phyloP scores from a whole-genome alignment of 75 land plant species.

The Picea glauca region DNA sequence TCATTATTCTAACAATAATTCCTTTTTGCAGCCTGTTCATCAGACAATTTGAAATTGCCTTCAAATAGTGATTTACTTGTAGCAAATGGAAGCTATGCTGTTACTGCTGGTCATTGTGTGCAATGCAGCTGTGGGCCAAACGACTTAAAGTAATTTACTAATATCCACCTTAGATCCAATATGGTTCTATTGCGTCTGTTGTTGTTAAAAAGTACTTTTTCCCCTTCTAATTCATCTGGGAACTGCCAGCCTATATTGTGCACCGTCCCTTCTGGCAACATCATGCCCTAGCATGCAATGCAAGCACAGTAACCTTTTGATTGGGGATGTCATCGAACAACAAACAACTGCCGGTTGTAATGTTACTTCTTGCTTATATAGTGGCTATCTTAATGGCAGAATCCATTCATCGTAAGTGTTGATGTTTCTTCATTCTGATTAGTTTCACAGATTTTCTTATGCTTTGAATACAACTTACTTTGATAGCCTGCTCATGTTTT shows the following conservation, averaged over 20 bases:
- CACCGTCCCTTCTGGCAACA: slow-evolving; percentile 45
- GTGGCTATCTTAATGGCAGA: slow-evolving; percentile 55
- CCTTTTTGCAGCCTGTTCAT: slow-evolving; percentile 59
- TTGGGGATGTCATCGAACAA: slow-evolving; percentile 52
- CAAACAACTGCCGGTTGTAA: slow-evolving; percentile 59
- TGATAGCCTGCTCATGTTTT: slow-evolving; percentile 4
- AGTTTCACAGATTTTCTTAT: background rate
- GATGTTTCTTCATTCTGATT: background rate
- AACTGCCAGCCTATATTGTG: slow-evolving; percentile 59
- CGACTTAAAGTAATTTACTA: slow-evolving; percentile 40
- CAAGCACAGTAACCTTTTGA: slow-evolving; percentile 50
- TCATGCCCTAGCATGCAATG: slow-evolving; percentile 85
- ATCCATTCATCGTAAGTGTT: slow-evolving; percentile 40
- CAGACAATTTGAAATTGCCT: slow-evolving; percentile 41
- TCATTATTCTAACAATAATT: background rate
- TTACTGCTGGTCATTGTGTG: slow-evolving; percentile 71
- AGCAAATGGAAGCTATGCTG: slow-evolving; percentile 75
- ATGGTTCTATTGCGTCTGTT: background rate
- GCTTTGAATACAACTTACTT: background rate
- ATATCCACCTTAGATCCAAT: background rate
- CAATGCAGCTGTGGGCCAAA: slow-evolving; percentile 84
- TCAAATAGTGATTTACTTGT: slow-evolving; percentile 56
- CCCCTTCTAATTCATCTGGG: background rate
- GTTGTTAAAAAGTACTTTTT: background rate
- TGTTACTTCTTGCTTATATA: slow-evolving; percentile 65